Conservation (phyloP, 208 protist species). For the Acanthamoeba castellanii region DNA sequence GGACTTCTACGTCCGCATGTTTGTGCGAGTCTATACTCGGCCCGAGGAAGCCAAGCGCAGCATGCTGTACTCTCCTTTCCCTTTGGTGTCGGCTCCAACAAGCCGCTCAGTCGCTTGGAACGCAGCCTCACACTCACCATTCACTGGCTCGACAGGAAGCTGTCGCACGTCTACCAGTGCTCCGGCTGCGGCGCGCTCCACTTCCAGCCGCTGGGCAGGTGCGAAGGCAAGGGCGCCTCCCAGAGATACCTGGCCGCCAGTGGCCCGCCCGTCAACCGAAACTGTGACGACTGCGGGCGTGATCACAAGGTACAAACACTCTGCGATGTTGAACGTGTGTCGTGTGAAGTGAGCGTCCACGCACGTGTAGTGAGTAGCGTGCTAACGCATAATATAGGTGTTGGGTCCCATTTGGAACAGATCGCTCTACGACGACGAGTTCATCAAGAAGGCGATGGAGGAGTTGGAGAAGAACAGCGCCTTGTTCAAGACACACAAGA, state of each 20-base stretch:
- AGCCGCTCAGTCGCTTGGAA: neutral
- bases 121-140: neutral
- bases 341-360: constrained; percentile 21
- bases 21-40: constrained; percentile 93
- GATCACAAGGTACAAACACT: constrained; percentile 83
- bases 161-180: constrained; percentile 95
- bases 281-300: constrained; percentile 92
- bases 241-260: neutral
- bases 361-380: neutral
- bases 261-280: constrained; percentile 3
- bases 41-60: constrained; percentile 79
- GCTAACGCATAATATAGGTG: neutral
- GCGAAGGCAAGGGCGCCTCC: constrained; percentile 17
- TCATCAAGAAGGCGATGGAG: constrained; percentile 53
- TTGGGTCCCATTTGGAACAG: constrained; percentile 72
- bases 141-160: neutral
- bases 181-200: constrained; percentile 95
- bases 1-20: constrained; percentile 99
- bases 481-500: constrained; percentile 69
- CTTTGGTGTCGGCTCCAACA: neutral
- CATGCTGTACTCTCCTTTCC: constrained; percentile 18
- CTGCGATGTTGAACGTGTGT: neutral
- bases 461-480: neutral
- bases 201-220: constrained; percentile 92
- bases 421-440: constrained; percentile 12